Percentiles rank a stretch among this genome's conserved stretches.
Evolutionary conservation across 2,329 filamentous ascomycete genomes (phyloP).

Genomic region (Arachnomyces sp.): DNA sequence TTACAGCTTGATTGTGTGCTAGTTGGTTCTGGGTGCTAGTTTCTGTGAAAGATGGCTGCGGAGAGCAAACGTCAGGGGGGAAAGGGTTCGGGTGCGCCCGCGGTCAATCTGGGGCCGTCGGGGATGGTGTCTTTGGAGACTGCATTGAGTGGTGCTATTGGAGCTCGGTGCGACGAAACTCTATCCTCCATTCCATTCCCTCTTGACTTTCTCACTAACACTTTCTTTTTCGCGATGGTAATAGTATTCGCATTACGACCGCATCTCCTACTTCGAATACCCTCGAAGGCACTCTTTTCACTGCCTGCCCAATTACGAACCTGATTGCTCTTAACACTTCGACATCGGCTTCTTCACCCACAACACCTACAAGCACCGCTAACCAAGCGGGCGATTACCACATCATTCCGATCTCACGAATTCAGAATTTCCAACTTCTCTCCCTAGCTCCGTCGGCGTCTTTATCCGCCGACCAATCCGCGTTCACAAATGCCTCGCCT

Average conservation of each 20-base stretch:
- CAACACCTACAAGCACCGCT: slow-evolving; percentile 26
- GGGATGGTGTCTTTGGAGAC: slow-evolving; percentile 45
- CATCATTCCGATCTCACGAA: slow-evolving; percentile 53
- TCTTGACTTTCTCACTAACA: not conserved
- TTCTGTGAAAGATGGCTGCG: slow-evolving; percentile 23
- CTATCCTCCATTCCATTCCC: not conserved
- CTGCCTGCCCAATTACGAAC: slow-evolving; percentile 54
- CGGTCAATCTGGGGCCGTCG: slow-evolving; percentile 31
- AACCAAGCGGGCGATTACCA: slow-evolving; percentile 49
- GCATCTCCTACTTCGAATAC: slow-evolving; percentile 42
- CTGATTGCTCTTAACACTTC: slow-evolving; percentile 55
- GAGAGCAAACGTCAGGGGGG: slow-evolving; percentile 53
- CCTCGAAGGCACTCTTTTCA: slow-evolving; percentile 56
- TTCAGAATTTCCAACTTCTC: slow-evolving; percentile 51
- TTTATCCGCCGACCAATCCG: slow-evolving; percentile 23
- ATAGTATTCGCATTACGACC: slow-evolving; percentile 53
- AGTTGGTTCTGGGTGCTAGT: not conserved
- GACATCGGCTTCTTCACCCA: slow-evolving; percentile 35
- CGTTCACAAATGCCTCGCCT: slow-evolving; percentile 42
- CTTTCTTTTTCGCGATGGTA: not conserved
- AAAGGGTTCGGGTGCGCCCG: slow-evolving; percentile 42
- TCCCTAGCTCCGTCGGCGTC: slow-evolving; percentile 23
- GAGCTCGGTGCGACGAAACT: slow-evolving; percentile 47
- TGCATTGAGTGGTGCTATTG: slow-evolving; percentile 53
- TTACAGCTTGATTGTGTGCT: not conserved